These are phyloP conservation scores for Euphorbia corollata DNA, from an alignment of 441 rosid genomes.

Conservation along the genomic window DNA sequence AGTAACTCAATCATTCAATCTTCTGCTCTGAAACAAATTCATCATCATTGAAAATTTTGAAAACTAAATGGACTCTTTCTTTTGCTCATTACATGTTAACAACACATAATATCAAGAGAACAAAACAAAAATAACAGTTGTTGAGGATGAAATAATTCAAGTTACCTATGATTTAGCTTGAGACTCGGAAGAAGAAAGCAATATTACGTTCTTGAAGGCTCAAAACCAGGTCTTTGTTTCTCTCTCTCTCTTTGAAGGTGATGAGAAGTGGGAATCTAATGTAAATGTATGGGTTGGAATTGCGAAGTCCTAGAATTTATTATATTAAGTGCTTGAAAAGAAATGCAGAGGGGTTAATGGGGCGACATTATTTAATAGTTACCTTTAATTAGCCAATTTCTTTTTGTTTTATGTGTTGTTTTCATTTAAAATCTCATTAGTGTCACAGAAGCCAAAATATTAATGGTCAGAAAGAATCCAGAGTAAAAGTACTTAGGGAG, in stretches of 20 bases:
- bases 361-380: conserved; percentile 21
- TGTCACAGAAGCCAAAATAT: conserved; percentile 30
- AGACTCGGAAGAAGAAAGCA: not conserved
- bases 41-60: not conserved
- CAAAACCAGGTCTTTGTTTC: conserved; percentile 13
- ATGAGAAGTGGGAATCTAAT: conserved; percentile 39
- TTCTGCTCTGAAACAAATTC: not conserved
- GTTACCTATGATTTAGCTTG: not conserved
- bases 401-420: conserved; percentile 48
- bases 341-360: conserved; percentile 23
- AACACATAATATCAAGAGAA: not conserved
- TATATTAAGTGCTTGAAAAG: conserved; percentile 43
- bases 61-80: not conserved
- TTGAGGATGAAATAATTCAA: not conserved
- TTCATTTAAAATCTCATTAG: conserved; percentile 10
- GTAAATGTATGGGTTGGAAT: conserved; percentile 29
- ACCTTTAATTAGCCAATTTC: conserved; percentile 31
- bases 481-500: conserved; percentile 34
- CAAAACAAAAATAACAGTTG: not conserved
- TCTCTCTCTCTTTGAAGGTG: conserved; percentile 27
- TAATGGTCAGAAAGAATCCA: conserved; percentile 28
- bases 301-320: conserved; percentile 24
- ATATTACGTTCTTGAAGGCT: conserved; percentile 19
- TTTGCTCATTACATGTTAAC: not conserved
- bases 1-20: conserved; percentile 4